Percentiles rank a stretch among this genome's conserved stretches.
Evolutionary conservation across 345 rosid species (phyloP).

Genomic region (Firmiana major): DNA sequence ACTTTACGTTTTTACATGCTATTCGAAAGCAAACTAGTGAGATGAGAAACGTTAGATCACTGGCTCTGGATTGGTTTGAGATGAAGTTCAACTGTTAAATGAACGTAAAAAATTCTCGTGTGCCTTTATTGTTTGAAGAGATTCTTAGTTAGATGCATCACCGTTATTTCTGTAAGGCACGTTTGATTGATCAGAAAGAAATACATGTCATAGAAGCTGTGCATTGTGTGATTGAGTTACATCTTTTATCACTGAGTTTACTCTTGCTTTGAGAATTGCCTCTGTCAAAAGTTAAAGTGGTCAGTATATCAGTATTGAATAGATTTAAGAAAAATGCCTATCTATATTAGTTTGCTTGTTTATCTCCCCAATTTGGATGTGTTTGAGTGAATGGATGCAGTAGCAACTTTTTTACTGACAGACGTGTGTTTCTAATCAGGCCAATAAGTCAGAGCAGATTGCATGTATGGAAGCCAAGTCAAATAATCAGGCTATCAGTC

Average conservation of each 20-base stretch:
- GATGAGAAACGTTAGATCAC: not conserved
- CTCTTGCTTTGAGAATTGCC: constrained; percentile 4
- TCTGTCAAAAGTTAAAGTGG: not conserved
- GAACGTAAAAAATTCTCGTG: not conserved
- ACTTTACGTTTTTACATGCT: not conserved
- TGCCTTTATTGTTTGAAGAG: not conserved
- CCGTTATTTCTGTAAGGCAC: not conserved
- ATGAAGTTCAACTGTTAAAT: not conserved
- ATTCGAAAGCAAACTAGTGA: not conserved
- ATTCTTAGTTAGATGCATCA: not conserved
- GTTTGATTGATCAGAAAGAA: not conserved
- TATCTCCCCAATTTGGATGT: not conserved
- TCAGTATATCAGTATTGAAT: not conserved
- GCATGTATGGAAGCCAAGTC: not conserved
- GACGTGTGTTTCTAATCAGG: not conserved
- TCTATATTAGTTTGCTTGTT: not conserved
- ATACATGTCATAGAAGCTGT: not conserved
- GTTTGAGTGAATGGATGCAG: not conserved
- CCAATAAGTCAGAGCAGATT: not conserved
- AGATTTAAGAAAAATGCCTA: not conserved
- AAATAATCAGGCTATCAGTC: no score
- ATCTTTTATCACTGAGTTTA: not conserved
- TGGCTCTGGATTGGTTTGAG: constrained; percentile 1
- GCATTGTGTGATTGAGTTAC: not conserved
- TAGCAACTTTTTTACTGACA: not conserved